Conservation (phyloP, 805 yeast species). For the Zygosaccharomyces pseudorouxii region DNA sequence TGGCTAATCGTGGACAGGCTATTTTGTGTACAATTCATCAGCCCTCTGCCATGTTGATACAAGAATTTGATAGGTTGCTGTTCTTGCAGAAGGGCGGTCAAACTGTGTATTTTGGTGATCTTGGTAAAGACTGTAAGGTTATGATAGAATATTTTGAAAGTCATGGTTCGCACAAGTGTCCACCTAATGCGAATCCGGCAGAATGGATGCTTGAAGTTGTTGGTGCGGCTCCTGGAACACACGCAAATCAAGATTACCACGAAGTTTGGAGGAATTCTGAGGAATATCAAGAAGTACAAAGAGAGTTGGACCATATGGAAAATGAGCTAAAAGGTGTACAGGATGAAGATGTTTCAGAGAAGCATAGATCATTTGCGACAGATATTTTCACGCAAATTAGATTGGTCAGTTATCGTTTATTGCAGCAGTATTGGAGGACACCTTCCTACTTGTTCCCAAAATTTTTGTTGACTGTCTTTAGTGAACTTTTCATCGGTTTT, state of each 20-base stretch:
- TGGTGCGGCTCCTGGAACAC: conserved; percentile 79
- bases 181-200: conserved; percentile 70
- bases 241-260: conserved; percentile 64
- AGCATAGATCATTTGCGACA: conserved; percentile 43
- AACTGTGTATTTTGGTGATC: conserved; percentile 71
- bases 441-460: conserved; percentile 60
- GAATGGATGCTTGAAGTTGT: conserved; percentile 90
- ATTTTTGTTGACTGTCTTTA: conserved; percentile 46
- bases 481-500: conserved; percentile 66
- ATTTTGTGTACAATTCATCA: conserved; percentile 76
- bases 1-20: conserved; percentile 58
- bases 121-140: conserved; percentile 51
- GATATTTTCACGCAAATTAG: conserved; percentile 38
- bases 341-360: conserved; percentile 32
- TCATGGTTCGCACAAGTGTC: conserved; percentile 63
- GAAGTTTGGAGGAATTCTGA: conserved; percentile 73
- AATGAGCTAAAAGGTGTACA: conserved; percentile 44
- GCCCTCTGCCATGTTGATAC: conserved; percentile 74
- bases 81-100: conserved; percentile 67
- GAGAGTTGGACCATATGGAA: conserved; percentile 63
- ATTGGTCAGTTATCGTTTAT: conserved; percentile 49
- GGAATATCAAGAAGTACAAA: conserved; percentile 54
- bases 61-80: conserved; percentile 72
- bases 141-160: conserved; percentile 62
- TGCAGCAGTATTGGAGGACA: conserved; percentile 65